Evolutionary conservation across 768 basidiomycete genomes (phyloP).

Genomic region (Pseudohyphozyma bogoriensis): DNA sequence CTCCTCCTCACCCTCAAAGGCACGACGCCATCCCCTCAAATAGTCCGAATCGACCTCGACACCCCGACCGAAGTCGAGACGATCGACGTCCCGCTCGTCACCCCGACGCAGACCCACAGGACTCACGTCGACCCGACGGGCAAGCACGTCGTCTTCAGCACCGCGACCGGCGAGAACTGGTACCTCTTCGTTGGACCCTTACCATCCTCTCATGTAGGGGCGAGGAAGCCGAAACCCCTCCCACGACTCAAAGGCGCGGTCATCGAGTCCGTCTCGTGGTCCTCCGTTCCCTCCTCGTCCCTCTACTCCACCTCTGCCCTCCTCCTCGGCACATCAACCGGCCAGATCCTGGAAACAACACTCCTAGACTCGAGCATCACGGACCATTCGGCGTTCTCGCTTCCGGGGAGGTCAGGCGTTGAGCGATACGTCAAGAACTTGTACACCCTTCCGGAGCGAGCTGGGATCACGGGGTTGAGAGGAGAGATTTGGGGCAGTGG

Average conservation of each 20-base stretch:
- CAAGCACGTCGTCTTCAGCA: constrained; percentile 76
- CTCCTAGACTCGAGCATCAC: constrained; percentile 73
- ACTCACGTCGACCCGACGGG: constrained; percentile 90
- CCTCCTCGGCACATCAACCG: constrained; percentile 73
- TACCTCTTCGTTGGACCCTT: constrained; percentile 54
- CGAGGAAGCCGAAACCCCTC: constrained; percentile 71
- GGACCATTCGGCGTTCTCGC: constrained; percentile 43
- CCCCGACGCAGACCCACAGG: constrained; percentile 47
- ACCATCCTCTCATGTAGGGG: constrained; percentile 43
- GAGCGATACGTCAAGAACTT: constrained; percentile 40
- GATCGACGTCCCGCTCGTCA: constrained; percentile 61
- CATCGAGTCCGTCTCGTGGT: constrained; percentile 87
- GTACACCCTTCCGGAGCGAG: constrained; percentile 52
- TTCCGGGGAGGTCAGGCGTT: too few species aligned
- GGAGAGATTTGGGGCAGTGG: constrained; percentile 59
- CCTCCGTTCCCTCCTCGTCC: constrained; percentile 44
- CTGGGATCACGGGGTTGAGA: constrained; percentile 72
- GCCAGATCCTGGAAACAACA: constrained; percentile 69
- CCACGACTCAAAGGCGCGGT: constrained; percentile 66
- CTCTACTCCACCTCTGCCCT: constrained; percentile 67
- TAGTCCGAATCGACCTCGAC: constrained; percentile 68
- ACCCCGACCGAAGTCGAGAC: constrained; percentile 66
- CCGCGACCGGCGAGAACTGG: constrained; percentile 83
- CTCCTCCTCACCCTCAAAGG: constrained; percentile 19
- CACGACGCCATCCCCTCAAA: constrained; percentile 12